These are phyloP conservation scores for Spathaspora hagerdaliae DNA, from an alignment of 805 yeast species.

Conservation along the genomic window DNA sequence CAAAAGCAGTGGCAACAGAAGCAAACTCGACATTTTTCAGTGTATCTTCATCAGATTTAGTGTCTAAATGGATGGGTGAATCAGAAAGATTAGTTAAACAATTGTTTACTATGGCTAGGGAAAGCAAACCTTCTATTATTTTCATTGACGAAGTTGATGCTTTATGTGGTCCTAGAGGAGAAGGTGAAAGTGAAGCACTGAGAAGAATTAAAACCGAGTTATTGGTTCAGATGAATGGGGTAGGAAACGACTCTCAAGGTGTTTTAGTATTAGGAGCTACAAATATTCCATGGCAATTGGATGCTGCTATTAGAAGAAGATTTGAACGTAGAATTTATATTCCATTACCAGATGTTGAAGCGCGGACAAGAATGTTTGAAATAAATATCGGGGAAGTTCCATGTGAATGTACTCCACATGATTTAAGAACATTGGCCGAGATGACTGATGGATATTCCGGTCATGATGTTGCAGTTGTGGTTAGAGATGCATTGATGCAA, in stretches of 20 bases:
- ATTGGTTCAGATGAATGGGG: constrained; percentile 98
- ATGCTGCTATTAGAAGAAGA: constrained; percentile 94
- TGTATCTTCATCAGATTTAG: constrained; percentile 93
- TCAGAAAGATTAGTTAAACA: constrained; percentile 94
- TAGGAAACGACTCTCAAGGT: constrained; percentile 90
- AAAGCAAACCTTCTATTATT: constrained; percentile 90
- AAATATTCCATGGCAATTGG: constrained; percentile 98
- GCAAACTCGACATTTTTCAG: constrained; percentile 96
- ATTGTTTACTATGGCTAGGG: constrained; percentile 92
- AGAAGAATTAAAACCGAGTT: constrained; percentile 94
- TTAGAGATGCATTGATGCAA: constrained; percentile 96
- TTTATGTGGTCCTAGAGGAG: constrained; percentile 95
- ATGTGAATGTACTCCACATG: constrained; percentile 68
- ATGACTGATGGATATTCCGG: constrained; percentile 98
- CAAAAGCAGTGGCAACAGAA: constrained; percentile 98
- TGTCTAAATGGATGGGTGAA: constrained; percentile 99
- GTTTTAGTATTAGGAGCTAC: constrained; percentile 96
- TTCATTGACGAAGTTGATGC: constrained; percentile 99
- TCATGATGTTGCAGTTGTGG: constrained; percentile 94
- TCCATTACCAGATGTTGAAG: constrained; percentile 90
- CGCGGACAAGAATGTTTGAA: constrained; percentile 90
- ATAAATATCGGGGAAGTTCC: constrained; percentile 89
- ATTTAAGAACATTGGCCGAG: constrained; percentile 74
- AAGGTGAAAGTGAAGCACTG: constrained; percentile 94
- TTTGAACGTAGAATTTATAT: constrained; percentile 94